Evolutionary conservation across 768 basidiomycete genomes (phyloP), one percentile per base, ranked within the genome.

Genomic region (Russula abietina): DNA sequence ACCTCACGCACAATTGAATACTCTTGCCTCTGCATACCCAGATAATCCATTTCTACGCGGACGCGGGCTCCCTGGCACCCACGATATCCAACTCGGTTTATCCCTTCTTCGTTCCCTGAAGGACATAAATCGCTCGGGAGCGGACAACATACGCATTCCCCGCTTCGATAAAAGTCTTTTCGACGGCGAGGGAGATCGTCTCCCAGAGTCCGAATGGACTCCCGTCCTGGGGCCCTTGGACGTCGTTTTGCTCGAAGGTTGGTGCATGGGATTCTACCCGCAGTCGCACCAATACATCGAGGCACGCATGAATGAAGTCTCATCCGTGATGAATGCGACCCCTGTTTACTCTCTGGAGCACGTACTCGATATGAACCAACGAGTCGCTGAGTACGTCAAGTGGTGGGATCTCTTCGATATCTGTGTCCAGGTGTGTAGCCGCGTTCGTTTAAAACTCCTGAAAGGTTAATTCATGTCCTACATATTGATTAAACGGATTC

Each of bases 51-150:
- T 98, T 2, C 80, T 93, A 71, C 77, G 79, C 7, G 94, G 95
- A 11, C 83, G 94, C n/a, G 94, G 94, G 0, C 91, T 87, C 67
- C 94, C 94, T 0, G 94, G 95, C 1, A 98, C 94, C 9, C 94
- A 98, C 71, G 95, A 98, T 70, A 72, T 91, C 33, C 69, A 73
- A 1, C 81, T 97, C 14, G 91, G 89, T 11, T 65, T 77, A 1
- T 65, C 76, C 8, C 69, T 88, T 41, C 70, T 95, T 36, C 64
- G 70, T 11, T 71, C 77, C 6, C 74, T 97, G 59, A 77, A 78
- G 69, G 64, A 49, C 65, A 72, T 81, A 67, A 77, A 80, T 36
- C 51, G 8, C 17, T 22, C 51, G 11, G 32, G 19, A 26, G 24
- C 3, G 11, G 26, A 14, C 55, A 52, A 22, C 75, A 22, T 90